Evolutionary conservation across 331 rosid genomes (phyloP), one percentile per base, ranked within the genome.

Genomic region (Quercus phellos): DNA sequence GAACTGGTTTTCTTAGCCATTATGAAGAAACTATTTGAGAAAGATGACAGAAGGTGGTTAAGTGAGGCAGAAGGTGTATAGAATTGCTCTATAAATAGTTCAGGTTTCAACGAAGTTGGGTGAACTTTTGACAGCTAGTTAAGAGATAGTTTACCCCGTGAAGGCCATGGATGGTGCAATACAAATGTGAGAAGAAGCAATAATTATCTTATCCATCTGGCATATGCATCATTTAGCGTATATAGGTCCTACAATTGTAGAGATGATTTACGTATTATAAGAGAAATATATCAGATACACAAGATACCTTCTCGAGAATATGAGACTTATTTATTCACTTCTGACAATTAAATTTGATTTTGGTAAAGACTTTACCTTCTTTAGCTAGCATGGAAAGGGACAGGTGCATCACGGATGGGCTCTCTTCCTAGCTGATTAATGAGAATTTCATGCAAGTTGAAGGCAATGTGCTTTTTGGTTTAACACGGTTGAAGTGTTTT

Each of bases 41-140:
- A 35, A 55, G 46, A 17, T 77, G 16, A 26, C 1, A 16, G 4
- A 56, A 34, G 16, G 11, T 18, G 21, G 74, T 32, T 30, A 10
- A 73, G 84, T 76, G 85, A 46, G 77, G 86, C 71, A 74, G 22
- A 6, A 46, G 53, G 3, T 34, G 46, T 55, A 55, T 54, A 55
- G 17, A 51, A 50, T 77, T 71, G 46, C 30, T 58, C 55, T 72
- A 68, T 82, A 70, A 78, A 83, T 78, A 80, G 46, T 50, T 55
- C 21, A 7, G 19, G 59, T 14, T 70, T 69, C 60, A 64, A n/a
- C 16, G 14, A 42, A 50, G 77, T 74, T 46, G 68, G 87, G 84
- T 72, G 50, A 77, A 79, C 81, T 42, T 80, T 78, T 69, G 81
- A 82, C 93, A 89, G 94, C 79, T 91, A 90, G 81, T 93, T 75